Percentiles rank a stretch among this genome's conserved stretches.
phyloP scores from a whole-genome alignment of 1,284 basidiomycete species.

The Xerocomus amazonicus region DNA sequence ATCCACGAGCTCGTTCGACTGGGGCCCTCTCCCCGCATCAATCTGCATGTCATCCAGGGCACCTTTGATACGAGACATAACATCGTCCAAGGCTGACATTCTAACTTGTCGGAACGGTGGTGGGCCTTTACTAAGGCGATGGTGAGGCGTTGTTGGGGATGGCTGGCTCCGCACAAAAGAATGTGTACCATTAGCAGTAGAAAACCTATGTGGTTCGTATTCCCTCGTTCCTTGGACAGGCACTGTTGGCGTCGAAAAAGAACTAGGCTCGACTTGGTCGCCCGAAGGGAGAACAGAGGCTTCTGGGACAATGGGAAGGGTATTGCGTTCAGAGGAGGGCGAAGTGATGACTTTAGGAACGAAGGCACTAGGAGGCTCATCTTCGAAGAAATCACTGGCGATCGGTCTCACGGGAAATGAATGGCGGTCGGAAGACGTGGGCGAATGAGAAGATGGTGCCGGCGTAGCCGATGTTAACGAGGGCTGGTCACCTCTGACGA shows the following conservation, averaged over 20 bases:
- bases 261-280: slow-evolving; percentile 9
- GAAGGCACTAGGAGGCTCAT: slow-evolving; percentile 34
- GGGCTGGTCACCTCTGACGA: slow-evolving; percentile 44
- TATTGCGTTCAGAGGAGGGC: slow-evolving; percentile 15
- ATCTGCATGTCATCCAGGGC: slow-evolving; percentile 73
- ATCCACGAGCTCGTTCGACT: slow-evolving; percentile 21
- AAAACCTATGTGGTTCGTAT: slow-evolving; percentile 15
- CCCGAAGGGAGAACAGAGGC: slow-evolving; percentile 5
- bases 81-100: slow-evolving; percentile 77
- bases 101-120: slow-evolving; percentile 59
- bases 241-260: not conserved
- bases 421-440: slow-evolving; percentile 16
- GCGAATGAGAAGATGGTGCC: slow-evolving; percentile 17
- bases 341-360: slow-evolving; percentile 35
- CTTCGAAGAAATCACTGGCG: slow-evolving; percentile 69
- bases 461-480: slow-evolving; percentile 11
- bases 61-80: slow-evolving; percentile 86
- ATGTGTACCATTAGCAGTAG: slow-evolving; percentile 19
- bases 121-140: slow-evolving; percentile 31
- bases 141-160: slow-evolving; percentile 15
- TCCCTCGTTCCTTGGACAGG: slow-evolving; percentile 16
- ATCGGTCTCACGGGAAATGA: slow-evolving; percentile 42
- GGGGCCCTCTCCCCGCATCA: slow-evolving; percentile 21
- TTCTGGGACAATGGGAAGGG: slow-evolving; percentile 22
- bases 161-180: slow-evolving; percentile 17